These are phyloP conservation scores for Claviceps purpurea DNA, from an alignment of 2,329 filamentous ascomycete genomes.

Conservation along the genomic window DNA sequence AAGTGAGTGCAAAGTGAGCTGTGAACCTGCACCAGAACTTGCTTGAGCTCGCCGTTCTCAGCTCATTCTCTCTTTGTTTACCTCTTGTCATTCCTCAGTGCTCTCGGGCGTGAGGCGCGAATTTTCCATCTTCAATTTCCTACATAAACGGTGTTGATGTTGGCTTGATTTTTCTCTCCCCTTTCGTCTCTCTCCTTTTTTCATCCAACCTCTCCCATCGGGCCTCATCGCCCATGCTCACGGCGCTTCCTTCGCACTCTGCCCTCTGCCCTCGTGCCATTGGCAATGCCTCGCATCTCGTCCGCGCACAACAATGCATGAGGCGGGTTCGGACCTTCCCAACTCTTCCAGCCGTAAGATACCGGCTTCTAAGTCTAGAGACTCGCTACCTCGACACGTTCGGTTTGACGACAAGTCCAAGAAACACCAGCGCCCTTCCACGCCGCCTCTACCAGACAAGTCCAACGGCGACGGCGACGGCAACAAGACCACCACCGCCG, in stretches of 20 bases:
- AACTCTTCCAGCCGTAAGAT: constrained; percentile 18
- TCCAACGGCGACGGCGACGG: not conserved
- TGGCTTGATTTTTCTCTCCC: not conserved
- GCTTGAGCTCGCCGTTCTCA: not conserved
- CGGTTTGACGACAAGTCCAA: constrained; percentile 13
- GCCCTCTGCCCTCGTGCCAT: not conserved
- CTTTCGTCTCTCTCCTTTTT: not conserved
- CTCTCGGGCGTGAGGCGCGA: not conserved
- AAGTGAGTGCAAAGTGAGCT: constrained; percentile 6
- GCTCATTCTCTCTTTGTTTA: not conserved
- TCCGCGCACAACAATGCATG: constrained; percentile 12
- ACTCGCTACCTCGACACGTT: constrained; percentile 19
- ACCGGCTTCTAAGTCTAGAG: constrained; percentile 14
- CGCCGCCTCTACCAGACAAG: not conserved
- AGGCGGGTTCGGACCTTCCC: constrained; percentile 10
- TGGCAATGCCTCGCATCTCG: constrained; percentile 1
- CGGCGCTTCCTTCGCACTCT: not conserved
- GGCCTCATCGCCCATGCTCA: not conserved
- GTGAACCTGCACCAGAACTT: not conserved
- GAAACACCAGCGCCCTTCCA: not conserved
- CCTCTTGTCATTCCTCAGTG: not conserved
- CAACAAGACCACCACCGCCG: not conserved
- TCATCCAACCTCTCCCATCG: not conserved
- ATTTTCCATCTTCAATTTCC: not conserved
- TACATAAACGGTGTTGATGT: too few relatives aligned